Evolutionary conservation across 768 basidiomycete genomes (phyloP).

Genomic region (Boletus sensibilis): DNA sequence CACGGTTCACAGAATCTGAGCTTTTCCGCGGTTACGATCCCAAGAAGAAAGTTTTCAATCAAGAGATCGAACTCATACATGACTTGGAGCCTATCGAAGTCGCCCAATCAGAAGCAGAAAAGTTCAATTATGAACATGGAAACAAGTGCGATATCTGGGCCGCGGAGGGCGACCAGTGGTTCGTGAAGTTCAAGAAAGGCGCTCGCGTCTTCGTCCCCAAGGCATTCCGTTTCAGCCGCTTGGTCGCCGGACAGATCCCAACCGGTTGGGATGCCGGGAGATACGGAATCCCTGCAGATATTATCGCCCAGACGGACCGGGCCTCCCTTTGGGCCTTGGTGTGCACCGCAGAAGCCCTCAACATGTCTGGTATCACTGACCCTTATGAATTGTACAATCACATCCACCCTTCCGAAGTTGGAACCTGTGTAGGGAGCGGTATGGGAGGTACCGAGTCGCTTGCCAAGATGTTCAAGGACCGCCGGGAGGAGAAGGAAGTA

Average conservation of each 20-base stretch:
- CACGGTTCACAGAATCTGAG: constrained; percentile 73
- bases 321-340: constrained; percentile 93
- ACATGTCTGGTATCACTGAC: constrained; percentile 95
- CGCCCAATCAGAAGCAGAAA: constrained; percentile 83
- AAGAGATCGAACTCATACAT: constrained; percentile 94
- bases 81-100: constrained; percentile 97
- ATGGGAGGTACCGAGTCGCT: constrained; percentile 95
- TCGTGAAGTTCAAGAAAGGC: constrained; percentile 98
- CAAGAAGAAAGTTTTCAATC: constrained; percentile 95
- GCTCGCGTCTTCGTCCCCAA: constrained; percentile 92
- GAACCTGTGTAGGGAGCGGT: constrained; percentile 90
- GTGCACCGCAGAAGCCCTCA: constrained; percentile 91
- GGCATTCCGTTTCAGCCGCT: constrained; percentile 90
- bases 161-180: constrained; percentile 90
- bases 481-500: constrained; percentile 95
- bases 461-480: constrained; percentile 98
- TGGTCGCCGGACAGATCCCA: constrained; percentile 94
- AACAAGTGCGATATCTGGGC: constrained; percentile 97
- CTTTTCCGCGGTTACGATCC: constrained; percentile 98
- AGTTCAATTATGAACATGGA: constrained; percentile 95
- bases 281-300: constrained; percentile 96
- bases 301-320: constrained; percentile 91
- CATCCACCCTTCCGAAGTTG: constrained; percentile 95
- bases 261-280: constrained; percentile 97
- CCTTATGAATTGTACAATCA: constrained; percentile 97